Conservation (phyloP, 495 filamentous ascomycete genomes). For the Usnea hakonensis region DNA sequence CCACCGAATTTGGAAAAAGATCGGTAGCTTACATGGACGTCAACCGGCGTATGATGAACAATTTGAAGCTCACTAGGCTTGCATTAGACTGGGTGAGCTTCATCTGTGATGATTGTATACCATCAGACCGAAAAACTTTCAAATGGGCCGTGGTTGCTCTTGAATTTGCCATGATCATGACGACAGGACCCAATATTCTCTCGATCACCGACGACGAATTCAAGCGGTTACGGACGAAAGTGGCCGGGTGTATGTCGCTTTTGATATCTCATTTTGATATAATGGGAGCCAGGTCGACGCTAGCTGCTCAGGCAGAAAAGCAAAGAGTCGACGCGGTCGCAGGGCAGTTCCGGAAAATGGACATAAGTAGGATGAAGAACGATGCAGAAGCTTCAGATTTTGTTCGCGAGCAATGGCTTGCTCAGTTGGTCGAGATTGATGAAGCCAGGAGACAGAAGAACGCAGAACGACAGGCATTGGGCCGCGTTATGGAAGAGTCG, state of each 20-base stretch:
- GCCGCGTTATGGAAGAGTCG: slow-evolving; percentile 82
- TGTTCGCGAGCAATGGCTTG: slow-evolving; percentile 64
- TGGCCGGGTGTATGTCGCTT: slow-evolving; percentile 94
- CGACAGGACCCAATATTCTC: slow-evolving; percentile 81
- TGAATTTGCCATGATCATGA: slow-evolving; percentile 97
- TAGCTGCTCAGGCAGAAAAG: slow-evolving; percentile 88
- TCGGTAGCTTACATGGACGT: slow-evolving; percentile 89
- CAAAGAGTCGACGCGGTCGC: slow-evolving; percentile 61
- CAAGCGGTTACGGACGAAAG: slow-evolving; percentile 68
- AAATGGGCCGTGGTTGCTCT: slow-evolving; percentile 92
- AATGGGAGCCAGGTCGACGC: slow-evolving; percentile 87
- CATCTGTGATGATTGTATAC: slow-evolving; percentile 92
- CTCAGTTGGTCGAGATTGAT: slow-evolving; percentile 67
- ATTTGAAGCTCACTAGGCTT: slow-evolving; percentile 82
- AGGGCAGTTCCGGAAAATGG: slow-evolving; percentile 64
- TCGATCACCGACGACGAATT: slow-evolving; percentile 83
- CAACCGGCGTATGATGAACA: slow-evolving; percentile 91
- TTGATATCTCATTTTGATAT: slow-evolving; percentile 98
- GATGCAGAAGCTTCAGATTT: slow-evolving; percentile 75
- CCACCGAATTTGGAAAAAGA: slow-evolving; percentile 93
- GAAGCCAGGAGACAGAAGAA: slow-evolving; percentile 67
- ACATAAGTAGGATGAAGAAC: slow-evolving; percentile 66
- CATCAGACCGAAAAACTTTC: slow-evolving; percentile 92
- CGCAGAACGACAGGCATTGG: slow-evolving; percentile 81
- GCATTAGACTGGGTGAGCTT: slow-evolving; percentile 97